Base-by-base conservation (phyloP, 1,139 yeast genomes). In the Entelexis sorbosivorans region DNA sequence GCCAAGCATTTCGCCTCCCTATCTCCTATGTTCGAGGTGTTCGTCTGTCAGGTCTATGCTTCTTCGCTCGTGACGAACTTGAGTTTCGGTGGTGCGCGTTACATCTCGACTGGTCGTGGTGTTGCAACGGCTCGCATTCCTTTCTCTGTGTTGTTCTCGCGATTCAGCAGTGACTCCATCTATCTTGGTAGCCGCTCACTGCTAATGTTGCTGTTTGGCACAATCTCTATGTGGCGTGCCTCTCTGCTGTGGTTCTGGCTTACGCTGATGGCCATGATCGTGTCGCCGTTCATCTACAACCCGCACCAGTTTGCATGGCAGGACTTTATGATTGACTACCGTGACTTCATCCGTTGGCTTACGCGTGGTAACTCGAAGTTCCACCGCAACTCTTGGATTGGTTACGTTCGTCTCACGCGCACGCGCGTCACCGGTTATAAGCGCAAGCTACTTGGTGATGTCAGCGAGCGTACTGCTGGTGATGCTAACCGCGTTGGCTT, bases 381-480 rank as follows among this genome's bases (percentile, higher is more conserved):
- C 91, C 98, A 93, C 73, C 84, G 95, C 76, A 91, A 91, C 75
- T 93, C 98, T 16, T 91, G 99, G 99, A 89, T 93, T 68, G 98
- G 97, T 58, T 91, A 88, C 69, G 85, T 89, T 58, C 82, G 97
- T 72, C 78, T 89, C 73, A 79, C 95, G 19, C 83, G 99, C 78
- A 87, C 98, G 45, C 85, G 97, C 73, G 77, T 91, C 60, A 91
- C 98, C 60, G 99, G 99, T 76, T 89, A 85, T 83, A 91, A 91
- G 79, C 79, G 96, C 64, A 87, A 86, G 74, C 73, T 84, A 63
- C 60, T 75, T 51, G 95, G 94, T 60, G 95, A 87, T 64, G 79
- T 79, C 59, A 84, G 95, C 58, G 98, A 93, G 73, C 87, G 86
- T 73, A 79, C 85, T 63, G 89, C 95, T 56, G 96, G 96, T 70